These are phyloP conservation scores for Pythium rishiriense DNA, from an alignment of 352 stramenopile genomes.

Conservation along the genomic window DNA sequence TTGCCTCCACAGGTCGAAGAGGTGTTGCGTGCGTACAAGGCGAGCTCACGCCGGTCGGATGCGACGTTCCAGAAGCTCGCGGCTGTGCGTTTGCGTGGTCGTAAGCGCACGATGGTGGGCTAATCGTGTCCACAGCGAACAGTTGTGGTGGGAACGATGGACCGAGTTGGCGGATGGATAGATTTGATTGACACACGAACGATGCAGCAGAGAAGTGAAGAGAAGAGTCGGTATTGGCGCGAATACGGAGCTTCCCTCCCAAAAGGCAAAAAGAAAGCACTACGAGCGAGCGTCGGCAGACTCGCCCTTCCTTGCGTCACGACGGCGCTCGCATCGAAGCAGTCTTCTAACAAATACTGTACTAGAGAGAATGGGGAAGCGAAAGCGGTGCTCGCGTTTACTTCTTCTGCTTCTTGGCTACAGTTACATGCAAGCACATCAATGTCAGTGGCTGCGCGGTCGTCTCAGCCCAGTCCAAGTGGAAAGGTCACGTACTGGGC, in stretches of 20 bases:
- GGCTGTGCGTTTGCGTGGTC: conserved; percentile 84
- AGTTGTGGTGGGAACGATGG: no score
- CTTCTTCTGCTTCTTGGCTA: conserved; percentile 76
- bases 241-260: conserved; percentile 8
- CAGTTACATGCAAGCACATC: neutral
- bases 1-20: conserved; percentile 70
- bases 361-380: conserved; percentile 7
- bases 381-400: conserved; percentile 18
- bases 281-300: neutral
- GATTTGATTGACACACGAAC: no score
- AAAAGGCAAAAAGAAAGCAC: conserved; percentile 3
- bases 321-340: conserved; percentile 2
- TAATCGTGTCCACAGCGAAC: no score
- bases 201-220: neutral
- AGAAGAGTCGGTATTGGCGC: conserved; percentile 4
- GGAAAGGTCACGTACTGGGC: conserved; percentile 35
- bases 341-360: conserved; percentile 36
- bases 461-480: no score
- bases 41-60: conserved; percentile 70
- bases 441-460: no score
- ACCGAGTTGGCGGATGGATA: no score
- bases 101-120: conserved; percentile 91
- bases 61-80: conserved; percentile 86
- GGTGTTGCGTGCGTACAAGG: conserved; percentile 86
- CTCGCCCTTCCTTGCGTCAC: neutral